A percentile compares a stretch with the other conserved stretches of the same genome.
Conservation (phyloP, 2,329 filamentous ascomycete genomes). For the Xylaria digitata region DNA sequence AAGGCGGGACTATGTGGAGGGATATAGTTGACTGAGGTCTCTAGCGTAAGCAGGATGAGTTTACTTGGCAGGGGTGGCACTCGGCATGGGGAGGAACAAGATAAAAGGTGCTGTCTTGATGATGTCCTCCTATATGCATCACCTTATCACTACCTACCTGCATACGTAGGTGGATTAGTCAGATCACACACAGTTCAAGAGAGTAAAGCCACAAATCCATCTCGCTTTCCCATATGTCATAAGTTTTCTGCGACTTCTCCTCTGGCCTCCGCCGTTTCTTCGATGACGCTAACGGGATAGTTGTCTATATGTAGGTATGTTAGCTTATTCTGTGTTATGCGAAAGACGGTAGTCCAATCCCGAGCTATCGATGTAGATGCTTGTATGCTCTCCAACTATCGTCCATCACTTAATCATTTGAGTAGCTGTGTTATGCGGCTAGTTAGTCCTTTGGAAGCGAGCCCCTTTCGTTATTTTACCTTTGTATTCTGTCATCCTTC, state of each 20-base stretch:
- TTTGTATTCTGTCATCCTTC: background rate
- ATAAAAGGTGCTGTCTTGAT: background rate
- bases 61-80: background rate
- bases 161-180: background rate
- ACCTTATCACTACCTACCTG: too few species aligned
- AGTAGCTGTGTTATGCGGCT: background rate
- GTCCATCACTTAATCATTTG: background rate
- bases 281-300: background rate
- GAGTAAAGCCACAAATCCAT: background rate
- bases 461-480: constrained; percentile 4
- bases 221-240: background rate
- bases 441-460: background rate
- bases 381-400: background rate
- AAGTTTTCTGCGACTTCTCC: background rate
- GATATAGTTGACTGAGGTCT: background rate
- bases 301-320: background rate
- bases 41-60: background rate
- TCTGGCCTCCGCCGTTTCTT: background rate
- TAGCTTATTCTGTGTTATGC: background rate
- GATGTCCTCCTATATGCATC: too few species aligned
- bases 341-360: background rate
- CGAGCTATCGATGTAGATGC: background rate
- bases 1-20: background rate
- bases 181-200: background rate
- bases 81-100: background rate